Percentiles rank a stretch among this genome's conserved stretches.
These are phyloP conservation scores for Decorospora gaudefroyi DNA, from an alignment of 2,329 filamentous ascomycete genomes.

Conservation along the genomic window DNA sequence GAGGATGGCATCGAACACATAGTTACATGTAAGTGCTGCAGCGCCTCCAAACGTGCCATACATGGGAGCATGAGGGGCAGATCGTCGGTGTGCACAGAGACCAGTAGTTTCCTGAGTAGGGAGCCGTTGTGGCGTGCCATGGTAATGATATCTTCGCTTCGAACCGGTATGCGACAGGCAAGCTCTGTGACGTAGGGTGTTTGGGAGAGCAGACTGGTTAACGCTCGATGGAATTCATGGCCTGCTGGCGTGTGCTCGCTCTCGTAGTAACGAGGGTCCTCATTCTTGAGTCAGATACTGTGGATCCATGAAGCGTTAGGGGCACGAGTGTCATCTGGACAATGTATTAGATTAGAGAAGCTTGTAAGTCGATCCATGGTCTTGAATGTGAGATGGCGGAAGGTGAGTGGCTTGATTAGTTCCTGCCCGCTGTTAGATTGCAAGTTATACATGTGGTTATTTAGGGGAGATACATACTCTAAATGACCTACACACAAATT, in stretches of 20 bases:
- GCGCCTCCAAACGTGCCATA: too few relatives aligned
- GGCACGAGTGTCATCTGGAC: neutral
- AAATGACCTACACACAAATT: neutral
- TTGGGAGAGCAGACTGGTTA: neutral
- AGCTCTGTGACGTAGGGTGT: neutral
- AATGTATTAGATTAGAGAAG: neutral
- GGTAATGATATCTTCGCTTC: neutral
- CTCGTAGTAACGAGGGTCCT: too few relatives aligned
- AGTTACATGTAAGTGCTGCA: too few relatives aligned
- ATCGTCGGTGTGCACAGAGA: too few relatives aligned
- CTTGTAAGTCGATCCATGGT: neutral
- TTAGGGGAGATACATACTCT: neutral
- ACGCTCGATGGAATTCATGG: neutral
- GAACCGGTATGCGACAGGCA: neutral
- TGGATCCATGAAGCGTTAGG: constrained; percentile 3
- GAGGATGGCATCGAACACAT: too few relatives aligned
- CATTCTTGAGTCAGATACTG: neutral
- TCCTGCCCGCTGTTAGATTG: constrained; percentile 3
- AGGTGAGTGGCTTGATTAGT: constrained; percentile 1
- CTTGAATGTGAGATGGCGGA: constrained; percentile 1
- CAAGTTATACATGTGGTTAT: neutral
- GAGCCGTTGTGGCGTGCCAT: neutral
- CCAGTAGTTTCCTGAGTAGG: too few relatives aligned
- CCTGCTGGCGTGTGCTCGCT: too few relatives aligned
- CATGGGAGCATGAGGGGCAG: too few relatives aligned